These are phyloP conservation scores for Arthonia radiata DNA, from an alignment of 495 filamentous ascomycete species.

Conservation along the genomic window DNA sequence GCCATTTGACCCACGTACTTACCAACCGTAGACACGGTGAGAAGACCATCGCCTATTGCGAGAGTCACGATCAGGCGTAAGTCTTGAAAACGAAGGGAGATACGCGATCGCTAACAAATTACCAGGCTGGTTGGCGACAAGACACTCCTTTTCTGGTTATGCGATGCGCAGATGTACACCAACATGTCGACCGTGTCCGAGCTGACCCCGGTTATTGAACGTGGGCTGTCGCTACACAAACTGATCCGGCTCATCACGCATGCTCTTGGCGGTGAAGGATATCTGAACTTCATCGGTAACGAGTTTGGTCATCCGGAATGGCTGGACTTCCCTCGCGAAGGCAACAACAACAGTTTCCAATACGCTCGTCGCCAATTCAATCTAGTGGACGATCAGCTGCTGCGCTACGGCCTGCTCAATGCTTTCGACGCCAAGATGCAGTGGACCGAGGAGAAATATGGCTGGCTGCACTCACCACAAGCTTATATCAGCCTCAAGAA, in stretches of 20 bases:
- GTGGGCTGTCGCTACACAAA: slow-evolving; percentile 83
- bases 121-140: slow-evolving; percentile 86
- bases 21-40: slow-evolving; percentile 87
- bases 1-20: slow-evolving; percentile 56
- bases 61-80: slow-evolving; percentile 96
- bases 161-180: slow-evolving; percentile 91
- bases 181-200: slow-evolving; percentile 76
- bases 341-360: slow-evolving; percentile 90
- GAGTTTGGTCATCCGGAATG: slow-evolving; percentile 98
- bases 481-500: slow-evolving; percentile 88
- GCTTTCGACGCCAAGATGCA: slow-evolving; percentile 91
- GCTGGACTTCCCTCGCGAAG: slow-evolving; percentile 91
- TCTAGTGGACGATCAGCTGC: slow-evolving; percentile 58
- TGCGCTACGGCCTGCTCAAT: slow-evolving; percentile 82
- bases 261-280: slow-evolving; percentile 83
- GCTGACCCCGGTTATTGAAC: slow-evolving; percentile 71
- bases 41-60: slow-evolving; percentile 94
- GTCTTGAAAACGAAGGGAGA: too few relatives aligned
- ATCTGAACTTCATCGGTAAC: slow-evolving; percentile 96
- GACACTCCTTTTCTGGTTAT: slow-evolving; percentile 88
- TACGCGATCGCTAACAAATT: slow-evolving; percentile 12
- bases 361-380: slow-evolving; percentile 92
- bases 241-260: slow-evolving; percentile 91
- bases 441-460: slow-evolving; percentile 58
- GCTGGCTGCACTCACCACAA: slow-evolving; percentile 72